phyloP scores from a whole-genome alignment of 768 basidiomycete species.

The Tylopilus vinaceipallidus region DNA sequence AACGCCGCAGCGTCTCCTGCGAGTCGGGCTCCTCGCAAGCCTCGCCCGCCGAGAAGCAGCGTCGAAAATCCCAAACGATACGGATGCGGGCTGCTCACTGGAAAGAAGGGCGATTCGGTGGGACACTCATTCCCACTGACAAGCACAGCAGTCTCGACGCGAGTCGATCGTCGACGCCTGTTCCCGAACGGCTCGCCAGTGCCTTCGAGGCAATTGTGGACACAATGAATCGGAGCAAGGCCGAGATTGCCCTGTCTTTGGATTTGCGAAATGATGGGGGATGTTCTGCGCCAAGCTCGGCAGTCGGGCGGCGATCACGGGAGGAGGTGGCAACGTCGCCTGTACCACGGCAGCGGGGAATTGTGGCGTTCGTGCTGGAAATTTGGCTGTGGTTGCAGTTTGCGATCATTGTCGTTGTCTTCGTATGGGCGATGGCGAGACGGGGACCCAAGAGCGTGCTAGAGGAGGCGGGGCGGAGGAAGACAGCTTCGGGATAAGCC shows the following conservation, averaged over 20 bases:
- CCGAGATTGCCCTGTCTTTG: constrained; percentile 8
- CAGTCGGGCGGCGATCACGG: constrained; percentile 1
- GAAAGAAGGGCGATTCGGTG: constrained; percentile 54
- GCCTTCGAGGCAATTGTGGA: constrained; percentile 48
- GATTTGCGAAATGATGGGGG: constrained; percentile 9
- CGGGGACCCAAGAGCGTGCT: constrained; percentile 72
- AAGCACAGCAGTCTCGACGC: constrained; percentile 13
- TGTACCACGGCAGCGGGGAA: constrained; percentile 30
- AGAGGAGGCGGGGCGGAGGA: constrained; percentile 40
- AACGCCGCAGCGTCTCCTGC: background rate
- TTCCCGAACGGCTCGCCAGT: constrained; percentile 41
- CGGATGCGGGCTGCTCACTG: constrained; percentile 58
- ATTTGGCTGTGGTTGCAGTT: constrained; percentile 88
- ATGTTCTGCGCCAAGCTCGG: background rate
- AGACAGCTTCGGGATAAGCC: constrained; percentile 13
- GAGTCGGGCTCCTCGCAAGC: constrained; percentile 30
- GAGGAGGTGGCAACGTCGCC: constrained; percentile 8
- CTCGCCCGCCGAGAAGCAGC: constrained; percentile 26
- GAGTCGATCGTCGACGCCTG: constrained; percentile 30
- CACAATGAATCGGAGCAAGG: constrained; percentile 32
- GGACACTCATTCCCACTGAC: constrained; percentile 29
- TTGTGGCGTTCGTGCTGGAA: constrained; percentile 56
- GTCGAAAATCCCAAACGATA: constrained; percentile 47
- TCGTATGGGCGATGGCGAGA: constrained; percentile 78
- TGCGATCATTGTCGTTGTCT: constrained; percentile 66